A percentile compares a stretch with the other conserved stretches of the same genome.
Conservation (phyloP, 2,329 filamentous ascomycete genomes). For the Sporothrix globosa region DNA sequence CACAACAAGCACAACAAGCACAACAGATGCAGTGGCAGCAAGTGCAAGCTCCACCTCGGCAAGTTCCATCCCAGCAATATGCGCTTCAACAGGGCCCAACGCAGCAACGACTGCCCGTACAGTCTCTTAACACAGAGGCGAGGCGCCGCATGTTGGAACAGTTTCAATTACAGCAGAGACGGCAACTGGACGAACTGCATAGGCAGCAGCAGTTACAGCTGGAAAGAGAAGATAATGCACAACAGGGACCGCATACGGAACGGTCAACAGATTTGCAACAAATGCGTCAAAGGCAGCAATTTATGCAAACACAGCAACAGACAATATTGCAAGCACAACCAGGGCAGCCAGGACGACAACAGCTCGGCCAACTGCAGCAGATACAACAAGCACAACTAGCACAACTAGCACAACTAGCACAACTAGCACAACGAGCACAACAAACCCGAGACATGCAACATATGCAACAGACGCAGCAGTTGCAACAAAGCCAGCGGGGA, state of each 20-base stretch:
- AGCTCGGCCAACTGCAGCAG: background rate
- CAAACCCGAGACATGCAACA: background rate
- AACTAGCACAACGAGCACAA: background rate
- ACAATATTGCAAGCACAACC: background rate
- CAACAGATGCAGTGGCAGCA: background rate
- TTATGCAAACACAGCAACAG: background rate
- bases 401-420: background rate
- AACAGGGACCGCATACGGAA: background rate
- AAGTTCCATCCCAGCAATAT: background rate
- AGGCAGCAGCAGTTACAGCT: background rate
- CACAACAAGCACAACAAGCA: background rate
- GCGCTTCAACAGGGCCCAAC: background rate
- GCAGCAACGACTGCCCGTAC: background rate
- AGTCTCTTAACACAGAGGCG: background rate
- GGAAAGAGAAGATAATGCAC: background rate
- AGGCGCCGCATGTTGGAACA: background rate
- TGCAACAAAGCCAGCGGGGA: background rate
- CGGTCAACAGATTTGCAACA: background rate
- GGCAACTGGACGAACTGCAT: background rate
- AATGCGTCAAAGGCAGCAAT: constrained; percentile 11
- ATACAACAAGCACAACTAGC: background rate
- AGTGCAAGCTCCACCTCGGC: background rate
- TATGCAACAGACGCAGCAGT: background rate
- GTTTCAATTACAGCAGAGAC: background rate
- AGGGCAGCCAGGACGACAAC: background rate